These are phyloP conservation scores for Fusarium agapanthi DNA, from an alignment of 2,329 filamentous ascomycete species.

Conservation along the genomic window DNA sequence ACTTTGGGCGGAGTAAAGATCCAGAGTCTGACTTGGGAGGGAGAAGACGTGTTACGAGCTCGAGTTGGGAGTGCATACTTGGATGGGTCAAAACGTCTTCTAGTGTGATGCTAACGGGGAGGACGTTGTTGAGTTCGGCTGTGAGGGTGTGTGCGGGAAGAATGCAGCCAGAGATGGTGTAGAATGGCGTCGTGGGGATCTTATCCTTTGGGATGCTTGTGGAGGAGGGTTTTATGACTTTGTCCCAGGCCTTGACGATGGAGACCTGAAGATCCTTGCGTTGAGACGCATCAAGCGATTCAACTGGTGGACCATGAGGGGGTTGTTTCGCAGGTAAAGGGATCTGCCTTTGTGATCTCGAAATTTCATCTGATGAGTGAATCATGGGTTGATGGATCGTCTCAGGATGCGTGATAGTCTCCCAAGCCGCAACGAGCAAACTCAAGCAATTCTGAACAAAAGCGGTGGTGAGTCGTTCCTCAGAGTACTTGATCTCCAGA, in stretches of 20 bases:
- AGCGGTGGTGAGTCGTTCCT: constrained; percentile 51
- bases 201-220: constrained; percentile 53
- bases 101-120: constrained; percentile 53
- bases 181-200: constrained; percentile 58
- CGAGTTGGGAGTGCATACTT: constrained; percentile 60
- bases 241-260: constrained; percentile 56
- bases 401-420: constrained; percentile 56
- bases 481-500: constrained; percentile 57
- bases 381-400: constrained; percentile 57
- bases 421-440: constrained; percentile 56
- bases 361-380: constrained; percentile 53
- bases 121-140: constrained; percentile 53
- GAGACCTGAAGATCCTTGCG: constrained; percentile 51
- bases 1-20: constrained; percentile 20
- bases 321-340: constrained; percentile 47
- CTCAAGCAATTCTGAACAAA: constrained; percentile 57
- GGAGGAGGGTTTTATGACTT: constrained; percentile 52
- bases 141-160: constrained; percentile 59
- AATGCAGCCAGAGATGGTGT: constrained; percentile 59
- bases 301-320: constrained; percentile 21
- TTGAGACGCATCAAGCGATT: constrained; percentile 51
- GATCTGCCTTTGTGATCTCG: constrained; percentile 50
- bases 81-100: constrained; percentile 61
- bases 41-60: constrained; percentile 49
- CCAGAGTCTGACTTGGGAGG: constrained; percentile 21